Conservation (phyloP, 345 rosid genomes). For the Microthlaspi erraticum region DNA sequence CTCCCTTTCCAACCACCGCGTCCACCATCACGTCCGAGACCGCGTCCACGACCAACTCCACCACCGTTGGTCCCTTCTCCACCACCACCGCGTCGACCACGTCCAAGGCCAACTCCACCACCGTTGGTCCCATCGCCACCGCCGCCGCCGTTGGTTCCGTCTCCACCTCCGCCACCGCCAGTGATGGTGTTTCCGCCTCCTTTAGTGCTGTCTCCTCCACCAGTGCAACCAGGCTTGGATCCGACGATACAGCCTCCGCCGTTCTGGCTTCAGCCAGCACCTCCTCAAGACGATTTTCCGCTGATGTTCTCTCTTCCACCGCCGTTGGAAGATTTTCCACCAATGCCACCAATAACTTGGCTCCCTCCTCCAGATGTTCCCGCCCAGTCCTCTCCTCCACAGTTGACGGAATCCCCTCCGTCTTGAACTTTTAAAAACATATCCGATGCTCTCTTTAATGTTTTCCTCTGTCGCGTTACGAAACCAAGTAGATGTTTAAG, state of each 20-base stretch:
- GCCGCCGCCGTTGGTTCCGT: conserved; percentile 32
- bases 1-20: conserved; percentile 43
- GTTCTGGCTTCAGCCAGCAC: conserved; percentile 34
- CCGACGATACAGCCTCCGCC: conserved; percentile 23
- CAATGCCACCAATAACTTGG: conserved; percentile 43
- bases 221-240: conserved; percentile 20
- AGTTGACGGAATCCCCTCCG: conserved; percentile 3
- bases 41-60: no score
- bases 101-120: conserved; percentile 24
- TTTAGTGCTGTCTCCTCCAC: conserved; percentile 46
- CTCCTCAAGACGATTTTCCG: neutral
- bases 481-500: neutral
- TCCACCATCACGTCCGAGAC: no score
- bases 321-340: conserved; percentile 39
- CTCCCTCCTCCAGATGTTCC: conserved; percentile 42
- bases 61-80: no score
- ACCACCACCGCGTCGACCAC: conserved; percentile 38
- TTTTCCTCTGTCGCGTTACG: neutral
- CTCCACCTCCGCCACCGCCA: conserved; percentile 47
- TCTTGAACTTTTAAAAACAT: neutral
- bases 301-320: conserved; percentile 35
- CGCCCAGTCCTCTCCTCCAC: conserved; percentile 3
- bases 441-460: neutral
- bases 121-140: conserved; percentile 34
- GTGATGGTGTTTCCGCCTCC: conserved; percentile 34